These are phyloP conservation scores for Talaromyces amestolkiae DNA, from an alignment of 2,329 filamentous ascomycete species.

Conservation along the genomic window DNA sequence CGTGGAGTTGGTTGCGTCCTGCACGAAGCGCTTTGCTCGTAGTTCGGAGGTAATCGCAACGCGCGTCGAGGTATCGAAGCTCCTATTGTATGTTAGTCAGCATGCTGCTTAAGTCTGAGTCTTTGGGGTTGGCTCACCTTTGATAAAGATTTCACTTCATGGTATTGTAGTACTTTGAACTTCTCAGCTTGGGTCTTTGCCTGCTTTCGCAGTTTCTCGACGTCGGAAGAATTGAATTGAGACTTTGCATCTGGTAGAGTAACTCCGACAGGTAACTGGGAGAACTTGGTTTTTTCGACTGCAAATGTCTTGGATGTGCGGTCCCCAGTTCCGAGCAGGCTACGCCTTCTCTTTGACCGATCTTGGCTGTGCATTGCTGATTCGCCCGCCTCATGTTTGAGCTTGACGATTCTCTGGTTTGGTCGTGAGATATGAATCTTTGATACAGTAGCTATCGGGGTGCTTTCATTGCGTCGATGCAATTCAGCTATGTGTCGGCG, in stretches of 20 bases:
- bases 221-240: conserved; percentile 23
- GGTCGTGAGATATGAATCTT: neutral
- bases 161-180: conserved; percentile 28
- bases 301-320: conserved; percentile 15
- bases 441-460: neutral
- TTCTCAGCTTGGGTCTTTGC: conserved; percentile 26
- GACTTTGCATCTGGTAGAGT: conserved; percentile 22
- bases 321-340: conserved; percentile 9
- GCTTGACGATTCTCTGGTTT: neutral
- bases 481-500: conserved; percentile 1
- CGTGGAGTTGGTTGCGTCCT: conserved; percentile 74
- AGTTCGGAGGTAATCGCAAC: conserved; percentile 72
- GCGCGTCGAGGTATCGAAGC: conserved; percentile 71
- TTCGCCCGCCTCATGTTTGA: conserved; percentile 16
- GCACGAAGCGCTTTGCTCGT: conserved; percentile 72
- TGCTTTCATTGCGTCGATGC: conserved; percentile 20
- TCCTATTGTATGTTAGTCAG: conserved; percentile 50
- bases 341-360: conserved; percentile 19
- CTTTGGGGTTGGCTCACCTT: conserved; percentile 22
- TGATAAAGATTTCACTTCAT: conserved; percentile 27
- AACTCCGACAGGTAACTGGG: conserved; percentile 24
- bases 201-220: conserved; percentile 26
- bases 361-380: conserved; percentile 19
- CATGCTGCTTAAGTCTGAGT: neutral
- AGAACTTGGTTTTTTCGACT: conserved; percentile 7